Percentiles rank a stretch among this genome's conserved stretches.
Evolutionary conservation across 1,284 basidiomycete species (phyloP).

Genomic region (Ganoderma lingzhi): DNA sequence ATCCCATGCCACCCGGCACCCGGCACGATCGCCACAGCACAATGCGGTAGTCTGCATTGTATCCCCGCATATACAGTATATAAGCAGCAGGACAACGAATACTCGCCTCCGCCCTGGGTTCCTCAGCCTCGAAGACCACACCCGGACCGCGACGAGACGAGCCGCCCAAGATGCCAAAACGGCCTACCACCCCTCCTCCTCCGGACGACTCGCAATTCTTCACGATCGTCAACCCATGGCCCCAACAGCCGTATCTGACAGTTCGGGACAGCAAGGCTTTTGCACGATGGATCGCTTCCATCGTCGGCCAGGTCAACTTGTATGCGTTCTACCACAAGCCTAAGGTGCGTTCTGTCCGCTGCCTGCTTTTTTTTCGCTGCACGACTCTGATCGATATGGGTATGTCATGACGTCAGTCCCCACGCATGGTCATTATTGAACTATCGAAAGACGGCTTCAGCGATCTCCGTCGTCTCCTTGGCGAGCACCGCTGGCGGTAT

Average conservation of each 20-base stretch:
- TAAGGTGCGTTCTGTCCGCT: slow-evolving; percentile 50
- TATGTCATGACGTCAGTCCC: slow-evolving; percentile 49
- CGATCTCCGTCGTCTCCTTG: slow-evolving; percentile 57
- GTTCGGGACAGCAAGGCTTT: slow-evolving; percentile 58
- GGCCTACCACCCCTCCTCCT: slow-evolving; percentile 58
- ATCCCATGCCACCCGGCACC: not conserved
- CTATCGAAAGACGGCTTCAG: slow-evolving; percentile 49
- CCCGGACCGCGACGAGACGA: not conserved
- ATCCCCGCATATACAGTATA: not conserved
- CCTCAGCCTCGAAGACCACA: not conserved
- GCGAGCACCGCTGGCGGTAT: slow-evolving; percentile 69
- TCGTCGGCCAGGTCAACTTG: slow-evolving; percentile 55
- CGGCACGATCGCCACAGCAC: not conserved
- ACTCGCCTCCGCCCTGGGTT: not conserved
- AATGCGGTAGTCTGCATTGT: not conserved
- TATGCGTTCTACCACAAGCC: slow-evolving; percentile 70
- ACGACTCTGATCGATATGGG: not conserved
- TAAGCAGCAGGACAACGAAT: not conserved
- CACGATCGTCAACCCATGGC: slow-evolving; percentile 69
- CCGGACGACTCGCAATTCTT: slow-evolving; percentile 67
- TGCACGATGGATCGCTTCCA: slow-evolving; percentile 70
- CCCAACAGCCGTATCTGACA: slow-evolving; percentile 61
- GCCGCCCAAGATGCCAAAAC: slow-evolving; percentile 59
- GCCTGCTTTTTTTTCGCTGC: not conserved
- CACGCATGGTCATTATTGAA: slow-evolving; percentile 73